Evolutionary conservation across 1,284 basidiomycete species (phyloP), one percentile per base, ranked within the genome.

Genomic region (Puccinia polysora): DNA sequence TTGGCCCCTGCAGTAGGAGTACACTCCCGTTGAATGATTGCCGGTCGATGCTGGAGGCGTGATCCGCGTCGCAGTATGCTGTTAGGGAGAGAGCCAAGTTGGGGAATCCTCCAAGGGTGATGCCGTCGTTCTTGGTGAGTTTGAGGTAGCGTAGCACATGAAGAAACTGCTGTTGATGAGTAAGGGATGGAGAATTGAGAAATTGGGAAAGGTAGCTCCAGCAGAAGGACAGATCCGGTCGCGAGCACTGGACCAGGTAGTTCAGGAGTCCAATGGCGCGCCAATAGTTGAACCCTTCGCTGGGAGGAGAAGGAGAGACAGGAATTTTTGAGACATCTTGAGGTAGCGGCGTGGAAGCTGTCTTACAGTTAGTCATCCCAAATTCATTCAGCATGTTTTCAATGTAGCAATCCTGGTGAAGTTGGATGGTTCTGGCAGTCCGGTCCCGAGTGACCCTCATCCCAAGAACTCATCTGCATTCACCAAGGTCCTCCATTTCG

Each of bases 401-500:
- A 18, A 25, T 28, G 23, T 47, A 43, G 6, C 14, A 4, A 50
- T 50, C 45, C 34, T 65, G 63, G 20, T 4, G 23, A 23, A 55
- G 50, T 20, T n/a, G 3, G 8, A 55, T 53, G n/a, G 49, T 64
- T 15, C n/a, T 6, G 30, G 4, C 5, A 8, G 20, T 25, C 15
- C 20, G 10, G 6, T 47, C 7, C 0, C 60, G 1, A 1, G 4
- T 20, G 49, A 67, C 38, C 43, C 50, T 14, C 25, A 55, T 67
- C 18, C 63, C 63, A 1, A 65, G 47, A 8, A 65, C 49, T 28
- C 34, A 50, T n/a, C 23, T 4, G 4, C 47, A 40, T 10, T 30
- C 30, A 6, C 64, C 64, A 1, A 67, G 15, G 36, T 67, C 64
- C 38, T 67, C 64, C 64, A 67, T 67, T 20, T 67, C 52, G 18